Conservation (phyloP, 2,329 filamentous ascomycete species). For the Botrytis deweyae region DNA sequence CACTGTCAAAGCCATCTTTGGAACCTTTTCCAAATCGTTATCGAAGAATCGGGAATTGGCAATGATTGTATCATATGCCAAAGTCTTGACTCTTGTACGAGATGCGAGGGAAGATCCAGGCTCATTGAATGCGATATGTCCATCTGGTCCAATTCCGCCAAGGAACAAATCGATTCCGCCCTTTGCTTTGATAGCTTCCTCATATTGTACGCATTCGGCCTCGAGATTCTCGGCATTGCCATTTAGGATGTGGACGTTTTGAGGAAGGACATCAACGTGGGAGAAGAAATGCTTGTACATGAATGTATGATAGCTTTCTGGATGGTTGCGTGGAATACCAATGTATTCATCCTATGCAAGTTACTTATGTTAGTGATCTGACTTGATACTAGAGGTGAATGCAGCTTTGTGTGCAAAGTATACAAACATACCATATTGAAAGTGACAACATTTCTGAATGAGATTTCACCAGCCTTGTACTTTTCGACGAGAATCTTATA, state of each 20-base stretch:
- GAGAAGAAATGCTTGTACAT: constrained; percentile 95
- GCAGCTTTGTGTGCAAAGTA: constrained; percentile 14
- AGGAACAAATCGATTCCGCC: constrained; percentile 86
- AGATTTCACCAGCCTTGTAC: constrained; percentile 70
- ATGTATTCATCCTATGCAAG: constrained; percentile 74
- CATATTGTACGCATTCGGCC: constrained; percentile 76
- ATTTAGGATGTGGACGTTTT: constrained; percentile 81
- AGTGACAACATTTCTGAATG: constrained; percentile 84
- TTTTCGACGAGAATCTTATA: constrained; percentile 73
- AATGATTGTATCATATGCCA: constrained; percentile 82
- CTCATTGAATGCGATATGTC: constrained; percentile 90
- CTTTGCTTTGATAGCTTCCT: constrained; percentile 69
- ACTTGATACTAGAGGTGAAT: background rate
- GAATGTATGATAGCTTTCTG: constrained; percentile 85
- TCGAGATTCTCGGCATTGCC: constrained; percentile 75
- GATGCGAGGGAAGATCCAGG: constrained; percentile 76
- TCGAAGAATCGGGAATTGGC: constrained; percentile 84
- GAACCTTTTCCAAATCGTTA: constrained; percentile 71
- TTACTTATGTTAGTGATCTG: background rate
- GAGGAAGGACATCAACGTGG: constrained; percentile 75
- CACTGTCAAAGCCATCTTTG: constrained; percentile 79
- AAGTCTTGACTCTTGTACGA: constrained; percentile 79
- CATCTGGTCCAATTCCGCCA: constrained; percentile 80
- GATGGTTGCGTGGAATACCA: constrained; percentile 76
- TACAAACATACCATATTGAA: constrained; percentile 74